Evolutionary conservation across 2,329 filamentous ascomycete genomes (phyloP), one percentile per base, ranked within the genome.

Genomic region (Cladophialophora bantiana): DNA sequence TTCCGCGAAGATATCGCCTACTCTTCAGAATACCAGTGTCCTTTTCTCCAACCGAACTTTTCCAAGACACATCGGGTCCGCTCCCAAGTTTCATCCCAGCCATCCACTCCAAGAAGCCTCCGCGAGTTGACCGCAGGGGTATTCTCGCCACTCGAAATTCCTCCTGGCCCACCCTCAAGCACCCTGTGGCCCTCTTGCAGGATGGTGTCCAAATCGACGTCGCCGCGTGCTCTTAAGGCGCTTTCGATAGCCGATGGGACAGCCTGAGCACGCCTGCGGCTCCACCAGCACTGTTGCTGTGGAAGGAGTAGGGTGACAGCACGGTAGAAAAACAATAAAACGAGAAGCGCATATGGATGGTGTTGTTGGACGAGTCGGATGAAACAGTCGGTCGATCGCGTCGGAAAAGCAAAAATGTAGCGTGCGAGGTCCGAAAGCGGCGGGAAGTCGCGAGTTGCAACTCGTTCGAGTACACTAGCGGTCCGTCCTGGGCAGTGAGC

Each of bases 231-330:
- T 42, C 40, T 13, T n/a, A 42, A 18, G n/a, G 40, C 40, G 15
- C 40, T n/a, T n/a, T 42, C 40, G 15, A 42, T 42, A n/a, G 40
- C 40, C 10, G 40, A 42, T 6, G 15, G 15, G 40, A 42, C 13
- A n/a, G n/a, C 15, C 76, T 76, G 65, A 64, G 63, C 73, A 64
- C 60, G 66, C 40, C 50, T 26, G 2, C n/a, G 36, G 12, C 31
- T 40, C 42, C 52, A 61, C 32, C 15, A 53, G 36, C 15, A 48
- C 31, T 26, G 32, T 15, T 26, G 20, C 13, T 10, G 34, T 38
- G 38, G 48, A 31, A 61, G 34, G 20, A 61, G 55, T 31, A 58
- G 57, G 64, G n/a, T 45, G 50, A 42, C 59, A 20, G 38, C 45
- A 4, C 59, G 59, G 32, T 61, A 61, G 48, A 61, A 61, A 13